Base-by-base conservation (phyloP, 345 rosid genomes). In the Mercurialis annua region DNA sequence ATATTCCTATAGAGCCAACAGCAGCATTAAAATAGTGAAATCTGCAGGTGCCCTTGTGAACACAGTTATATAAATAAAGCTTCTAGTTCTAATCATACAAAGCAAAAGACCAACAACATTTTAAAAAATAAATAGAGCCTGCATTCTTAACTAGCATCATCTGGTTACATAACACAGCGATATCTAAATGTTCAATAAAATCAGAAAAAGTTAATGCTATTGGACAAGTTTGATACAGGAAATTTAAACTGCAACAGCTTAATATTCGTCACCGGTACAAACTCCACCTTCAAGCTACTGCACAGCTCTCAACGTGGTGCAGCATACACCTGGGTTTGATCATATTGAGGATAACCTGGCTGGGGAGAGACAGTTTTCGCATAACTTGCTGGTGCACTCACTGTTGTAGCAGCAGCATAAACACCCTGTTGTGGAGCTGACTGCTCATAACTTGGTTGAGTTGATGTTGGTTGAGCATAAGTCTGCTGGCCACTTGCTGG, bases 391-490 rank as follows among this genome's bases (percentile, higher is more conserved):
- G 86, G 81, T 20, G 89, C 80, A 74, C 71, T 75, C 21, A 62
- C 96, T 23, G 88, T 1, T 3, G 44, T 21, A 55, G 86, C 79
- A 42, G 84, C 81, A 15, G 76, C 88, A 73, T 87, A 88, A 34
- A 81, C 79, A 18, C 74, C 75, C 0, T 91, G 56, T 26, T 85
- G 97, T 5, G 85, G 59, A 31, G 76, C 81, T 34, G 90, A 78
- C 77, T 89, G 97, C 30, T 91, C 98, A 43, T 83, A 92, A 30
- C 81, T 76, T n/a, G 84, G 72, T 64, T 91, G 98, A 56, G 82
- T 69, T 11, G 82, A 65, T 53, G 88, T 65, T 52, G 86, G 77
- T 72, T 87, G 96, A 46, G 84, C 70, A 75, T 89, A 89, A 40
- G 66, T 79, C 1, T 81, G 70, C 59, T 89, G 92, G 23, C 79